Percentiles rank a stretch among this genome's conserved stretches.
phyloP scores from a whole-genome alignment of 208 protist genomes.

The Acanthamoeba castellanii region DNA sequence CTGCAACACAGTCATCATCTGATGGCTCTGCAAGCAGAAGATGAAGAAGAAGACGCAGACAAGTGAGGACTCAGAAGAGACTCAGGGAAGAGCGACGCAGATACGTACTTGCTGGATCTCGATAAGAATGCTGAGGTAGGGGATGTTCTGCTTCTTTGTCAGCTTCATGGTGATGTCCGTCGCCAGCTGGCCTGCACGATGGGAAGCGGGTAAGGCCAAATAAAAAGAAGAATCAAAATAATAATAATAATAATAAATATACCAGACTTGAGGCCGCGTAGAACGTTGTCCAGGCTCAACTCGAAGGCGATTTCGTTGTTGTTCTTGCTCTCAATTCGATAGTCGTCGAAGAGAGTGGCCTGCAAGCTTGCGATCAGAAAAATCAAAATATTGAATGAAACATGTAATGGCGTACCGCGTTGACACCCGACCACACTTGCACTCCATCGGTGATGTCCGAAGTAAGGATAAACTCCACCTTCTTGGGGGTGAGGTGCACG shows the following conservation, averaged over 20 bases:
- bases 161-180: constrained; percentile 75
- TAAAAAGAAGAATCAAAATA: neutral
- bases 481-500: constrained; percentile 71
- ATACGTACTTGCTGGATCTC: constrained; percentile 50
- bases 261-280: constrained; percentile 78
- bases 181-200: neutral
- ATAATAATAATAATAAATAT: neutral
- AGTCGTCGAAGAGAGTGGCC: constrained; percentile 80
- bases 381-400: neutral
- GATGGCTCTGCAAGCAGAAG: neutral
- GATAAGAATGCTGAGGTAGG: constrained; percentile 76
- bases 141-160: constrained; percentile 70
- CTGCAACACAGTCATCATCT: constrained; percentile 74
- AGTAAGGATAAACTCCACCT: constrained; percentile 75
- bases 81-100: neutral
- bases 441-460: constrained; percentile 71
- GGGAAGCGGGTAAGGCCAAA: neutral
- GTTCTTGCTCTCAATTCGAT: constrained; percentile 76
- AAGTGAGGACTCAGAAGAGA: neutral
- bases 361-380: neutral
- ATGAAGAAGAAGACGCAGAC: neutral
- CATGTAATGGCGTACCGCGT: neutral
- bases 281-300: constrained; percentile 76
- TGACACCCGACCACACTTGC: constrained; percentile 75
- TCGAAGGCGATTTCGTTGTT: constrained; percentile 84